A percentile compares a stretch with the other conserved stretches of the same genome.
Conservation (phyloP, 768 basidiomycete species). For the Lactifluus subvellereus region DNA sequence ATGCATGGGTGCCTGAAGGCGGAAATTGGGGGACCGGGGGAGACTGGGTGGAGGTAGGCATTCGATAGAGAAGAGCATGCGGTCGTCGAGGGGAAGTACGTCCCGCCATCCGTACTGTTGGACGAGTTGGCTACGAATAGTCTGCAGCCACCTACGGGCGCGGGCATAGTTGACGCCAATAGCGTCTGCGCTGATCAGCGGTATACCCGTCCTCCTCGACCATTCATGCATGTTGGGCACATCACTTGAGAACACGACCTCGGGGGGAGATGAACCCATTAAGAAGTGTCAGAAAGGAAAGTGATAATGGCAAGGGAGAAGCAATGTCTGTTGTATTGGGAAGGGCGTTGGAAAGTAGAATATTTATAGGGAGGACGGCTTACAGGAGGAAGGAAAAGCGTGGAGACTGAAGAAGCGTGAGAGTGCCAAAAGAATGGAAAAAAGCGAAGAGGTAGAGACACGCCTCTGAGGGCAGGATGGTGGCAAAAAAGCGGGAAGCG, state of each 20-base stretch:
- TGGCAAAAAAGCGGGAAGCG: constrained; percentile 12
- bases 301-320: constrained; percentile 21
- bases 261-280: constrained; percentile 35
- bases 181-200: constrained; percentile 77
- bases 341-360: constrained; percentile 9
- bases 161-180: constrained; percentile 75
- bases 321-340: constrained; percentile 8
- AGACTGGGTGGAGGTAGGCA: constrained; percentile 66
- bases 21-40: constrained; percentile 69
- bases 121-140: constrained; percentile 57
- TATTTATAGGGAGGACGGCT: constrained; percentile 22
- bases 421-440: constrained; percentile 7
- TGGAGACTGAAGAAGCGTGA: constrained; percentile 19
- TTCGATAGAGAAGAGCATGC: constrained; percentile 77
- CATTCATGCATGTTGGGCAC: constrained; percentile 80
- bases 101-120: constrained; percentile 69
- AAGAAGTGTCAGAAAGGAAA: constrained; percentile 19
- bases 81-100: constrained; percentile 48
- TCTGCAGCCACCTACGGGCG: constrained; percentile 69
- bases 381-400: constrained; percentile 19
- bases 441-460: constrained; percentile 11
- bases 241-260: constrained; percentile 75
- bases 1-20: constrained; percentile 67
- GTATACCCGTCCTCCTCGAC: constrained; percentile 73
- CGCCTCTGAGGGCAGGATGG: constrained; percentile 18